These are phyloP conservation scores for Colletotrichum caudatum DNA, from an alignment of 2,329 filamentous ascomycete genomes.

Conservation along the genomic window DNA sequence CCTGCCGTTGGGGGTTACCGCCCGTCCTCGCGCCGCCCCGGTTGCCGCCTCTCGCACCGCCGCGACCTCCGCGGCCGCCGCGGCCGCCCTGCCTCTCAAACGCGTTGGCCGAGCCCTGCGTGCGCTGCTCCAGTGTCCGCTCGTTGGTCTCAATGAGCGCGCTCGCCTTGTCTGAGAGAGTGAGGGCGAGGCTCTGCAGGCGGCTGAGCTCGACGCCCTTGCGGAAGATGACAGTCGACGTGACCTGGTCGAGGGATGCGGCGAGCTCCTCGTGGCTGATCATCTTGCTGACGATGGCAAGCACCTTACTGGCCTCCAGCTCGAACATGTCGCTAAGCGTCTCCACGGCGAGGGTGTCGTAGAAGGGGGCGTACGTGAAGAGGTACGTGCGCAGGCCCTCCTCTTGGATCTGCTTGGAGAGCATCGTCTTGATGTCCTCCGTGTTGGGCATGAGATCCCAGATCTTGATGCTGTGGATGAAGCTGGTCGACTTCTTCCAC, in stretches of 20 bases:
- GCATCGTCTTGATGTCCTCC: slow-evolving; percentile 95
- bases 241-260: slow-evolving; percentile 97
- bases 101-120: slow-evolving; percentile 93
- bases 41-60: slow-evolving; percentile 71
- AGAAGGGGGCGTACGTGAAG: slow-evolving; percentile 99
- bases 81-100: slow-evolving; percentile 93
- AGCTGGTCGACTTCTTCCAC: slow-evolving; percentile 96
- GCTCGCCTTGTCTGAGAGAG: slow-evolving; percentile 95
- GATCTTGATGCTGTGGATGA: slow-evolving; percentile 99
- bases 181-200: slow-evolving; percentile 93
- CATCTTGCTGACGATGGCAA: slow-evolving; percentile 98
- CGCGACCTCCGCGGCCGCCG: slow-evolving; percentile 75
- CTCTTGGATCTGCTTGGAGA: slow-evolving; percentile 97
- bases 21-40: slow-evolving; percentile 70
- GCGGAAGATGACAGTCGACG: slow-evolving; percentile 96
- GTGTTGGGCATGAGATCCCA: slow-evolving; percentile 97
- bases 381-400: slow-evolving; percentile 98
- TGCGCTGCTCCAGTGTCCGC: slow-evolving; percentile 95
- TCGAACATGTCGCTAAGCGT: slow-evolving; percentile 96
- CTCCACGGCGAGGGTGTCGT: slow-evolving; percentile 91
- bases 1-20: slow-evolving; percentile 73
- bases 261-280: slow-evolving; percentile 98
- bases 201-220: slow-evolving; percentile 98
- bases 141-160: slow-evolving; percentile 97
- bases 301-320: slow-evolving; percentile 88